phyloP scores from a whole-genome alignment of 2,329 filamentous ascomycete species.

The Thielaviopsis euricoi region DNA sequence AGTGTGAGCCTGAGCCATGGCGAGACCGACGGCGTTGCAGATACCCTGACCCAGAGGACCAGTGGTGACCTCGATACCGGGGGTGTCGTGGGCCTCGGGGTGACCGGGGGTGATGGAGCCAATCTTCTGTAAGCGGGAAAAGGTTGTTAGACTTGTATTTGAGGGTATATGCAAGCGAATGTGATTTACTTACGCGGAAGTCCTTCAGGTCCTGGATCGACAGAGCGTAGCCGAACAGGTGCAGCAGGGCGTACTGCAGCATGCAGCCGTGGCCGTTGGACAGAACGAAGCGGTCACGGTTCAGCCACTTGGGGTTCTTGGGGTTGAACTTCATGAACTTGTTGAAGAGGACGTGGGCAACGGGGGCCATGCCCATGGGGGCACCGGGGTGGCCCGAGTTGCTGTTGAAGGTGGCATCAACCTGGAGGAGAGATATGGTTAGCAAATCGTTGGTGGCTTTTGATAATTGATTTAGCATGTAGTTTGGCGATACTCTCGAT shows the following conservation, averaged over 20 bases:
- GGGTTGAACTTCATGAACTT: slow-evolving; percentile 99
- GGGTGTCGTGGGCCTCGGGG: slow-evolving; percentile 91
- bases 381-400: slow-evolving; percentile 98
- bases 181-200: slow-evolving; percentile 68
- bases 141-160: not conserved
- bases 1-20: slow-evolving; percentile 87
- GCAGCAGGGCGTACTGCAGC: slow-evolving; percentile 96
- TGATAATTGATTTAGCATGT: slow-evolving; percentile 12
- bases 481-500: too few species aligned
- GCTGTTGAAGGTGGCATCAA: slow-evolving; percentile 89
- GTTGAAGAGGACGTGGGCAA: slow-evolving; percentile 94
- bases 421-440: slow-evolving; percentile 33
- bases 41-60: slow-evolving; percentile 96
- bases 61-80: slow-evolving; percentile 94
- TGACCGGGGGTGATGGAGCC: slow-evolving; percentile 82
- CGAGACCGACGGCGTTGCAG: slow-evolving; percentile 91
- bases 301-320: slow-evolving; percentile 93
- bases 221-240: slow-evolving; percentile 83
- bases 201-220: slow-evolving; percentile 83
- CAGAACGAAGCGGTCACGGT: slow-evolving; percentile 96
- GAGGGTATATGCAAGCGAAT: not conserved
- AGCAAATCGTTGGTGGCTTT: not conserved
- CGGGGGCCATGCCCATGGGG: slow-evolving; percentile 88
- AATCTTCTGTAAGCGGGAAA: slow-evolving; percentile 23
- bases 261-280: slow-evolving; percentile 99